phyloP scores from a whole-genome alignment of 2,329 filamentous ascomycete species.

The Didymellaceae sp. region DNA sequence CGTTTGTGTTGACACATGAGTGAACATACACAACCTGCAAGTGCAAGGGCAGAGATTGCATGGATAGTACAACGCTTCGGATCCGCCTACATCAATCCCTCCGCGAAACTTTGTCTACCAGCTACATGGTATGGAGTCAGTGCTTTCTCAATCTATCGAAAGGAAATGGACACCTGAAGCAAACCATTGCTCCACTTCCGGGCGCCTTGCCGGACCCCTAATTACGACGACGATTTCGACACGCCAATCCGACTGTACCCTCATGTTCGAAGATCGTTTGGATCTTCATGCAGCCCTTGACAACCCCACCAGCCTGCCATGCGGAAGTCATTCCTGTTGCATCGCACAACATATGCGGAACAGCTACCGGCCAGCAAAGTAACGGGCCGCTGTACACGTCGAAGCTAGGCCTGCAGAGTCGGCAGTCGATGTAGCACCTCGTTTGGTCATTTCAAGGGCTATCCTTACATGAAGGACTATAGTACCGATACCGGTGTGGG shows the following conservation, averaged over 20 bases:
- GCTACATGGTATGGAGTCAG: slow-evolving; percentile 9
- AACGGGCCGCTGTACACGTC: slow-evolving; percentile 3
- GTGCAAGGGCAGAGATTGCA: neutral
- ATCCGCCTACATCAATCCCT: neutral
- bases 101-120: slow-evolving; percentile 6
- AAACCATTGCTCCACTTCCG: slow-evolving; percentile 15
- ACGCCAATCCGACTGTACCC: slow-evolving; percentile 4
- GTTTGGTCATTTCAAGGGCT: slow-evolving; percentile 4
- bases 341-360: slow-evolving; percentile 3
- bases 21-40: slow-evolving; percentile 8
- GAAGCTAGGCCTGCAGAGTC: slow-evolving; percentile 2
- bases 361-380: neutral
- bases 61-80: neutral
- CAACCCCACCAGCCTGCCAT: slow-evolving; percentile 5
- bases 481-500: slow-evolving; percentile 4
- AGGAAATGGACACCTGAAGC: slow-evolving; percentile 18
- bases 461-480: slow-evolving; percentile 12
- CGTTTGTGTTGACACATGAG: neutral
- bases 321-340: neutral
- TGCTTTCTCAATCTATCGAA: slow-evolving; percentile 16
- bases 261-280: slow-evolving; percentile 11
- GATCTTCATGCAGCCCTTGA: slow-evolving; percentile 11
- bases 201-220: slow-evolving; percentile 7
- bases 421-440: slow-evolving; percentile 1
- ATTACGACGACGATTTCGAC: slow-evolving; percentile 4